Evolutionary conservation across 176 grass and related monocot genomes (phyloP).

Genomic region (Saccharum officinarum): DNA sequence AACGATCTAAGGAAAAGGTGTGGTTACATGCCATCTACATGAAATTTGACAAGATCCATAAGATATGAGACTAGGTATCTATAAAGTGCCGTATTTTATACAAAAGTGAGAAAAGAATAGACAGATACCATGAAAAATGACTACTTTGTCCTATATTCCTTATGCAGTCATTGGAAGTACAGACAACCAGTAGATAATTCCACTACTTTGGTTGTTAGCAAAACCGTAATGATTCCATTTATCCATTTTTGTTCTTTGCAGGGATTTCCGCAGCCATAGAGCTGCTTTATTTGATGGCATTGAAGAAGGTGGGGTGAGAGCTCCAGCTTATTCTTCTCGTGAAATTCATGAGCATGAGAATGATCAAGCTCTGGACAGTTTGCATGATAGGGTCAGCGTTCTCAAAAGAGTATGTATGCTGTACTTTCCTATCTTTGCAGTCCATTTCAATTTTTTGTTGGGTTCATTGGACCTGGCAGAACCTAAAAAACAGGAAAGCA

Average conservation of each 20-base stretch:
- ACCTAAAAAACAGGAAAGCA: neutral
- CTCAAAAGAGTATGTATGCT: constrained; percentile 71
- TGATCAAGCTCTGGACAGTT: constrained; percentile 61
- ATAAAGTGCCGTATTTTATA: neutral
- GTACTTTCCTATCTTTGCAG: neutral
- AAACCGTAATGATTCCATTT: neutral
- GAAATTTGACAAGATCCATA: neutral
- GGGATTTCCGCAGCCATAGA: constrained; percentile 54
- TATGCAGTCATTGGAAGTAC: neutral
- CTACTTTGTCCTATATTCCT: neutral
- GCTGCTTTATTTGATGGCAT: constrained; percentile 78
- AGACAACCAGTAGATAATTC: neutral
- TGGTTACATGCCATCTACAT: neutral
- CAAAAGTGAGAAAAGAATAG: neutral
- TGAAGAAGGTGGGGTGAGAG: constrained; percentile 64
- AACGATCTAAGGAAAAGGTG: neutral
- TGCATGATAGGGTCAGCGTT: constrained; percentile 79
- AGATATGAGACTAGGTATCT: neutral
- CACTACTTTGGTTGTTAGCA: neutral
- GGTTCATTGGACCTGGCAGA: neutral
- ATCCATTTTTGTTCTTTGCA: constrained; percentile 20
- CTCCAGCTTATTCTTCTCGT: constrained; percentile 65
- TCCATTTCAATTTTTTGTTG: neutral
- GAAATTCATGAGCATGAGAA: constrained; percentile 87
- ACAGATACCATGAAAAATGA: neutral